phyloP scores from a whole-genome alignment of 495 filamentous ascomycete species.

The Friedmanniomyces simplex region DNA sequence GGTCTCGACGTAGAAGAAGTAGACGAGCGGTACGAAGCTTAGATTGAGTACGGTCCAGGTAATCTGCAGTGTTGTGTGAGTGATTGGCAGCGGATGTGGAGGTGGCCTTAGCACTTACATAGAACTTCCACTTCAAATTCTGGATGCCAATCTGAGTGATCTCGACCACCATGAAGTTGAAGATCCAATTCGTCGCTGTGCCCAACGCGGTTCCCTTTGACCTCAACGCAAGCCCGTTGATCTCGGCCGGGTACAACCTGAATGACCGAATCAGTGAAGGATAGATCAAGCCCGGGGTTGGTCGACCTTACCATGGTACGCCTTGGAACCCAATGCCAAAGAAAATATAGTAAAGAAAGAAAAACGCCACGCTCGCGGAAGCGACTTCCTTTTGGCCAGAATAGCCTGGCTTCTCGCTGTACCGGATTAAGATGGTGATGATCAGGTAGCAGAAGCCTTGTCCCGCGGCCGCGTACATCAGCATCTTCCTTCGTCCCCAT shows the following conservation, averaged over 20 bases:
- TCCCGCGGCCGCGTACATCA: constrained; percentile 41
- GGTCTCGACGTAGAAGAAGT: constrained; percentile 56
- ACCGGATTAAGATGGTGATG: constrained; percentile 45
- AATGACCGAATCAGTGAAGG: background rate
- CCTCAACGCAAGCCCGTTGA: constrained; percentile 45
- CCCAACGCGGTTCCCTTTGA: constrained; percentile 46
- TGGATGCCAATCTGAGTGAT: constrained; percentile 52
- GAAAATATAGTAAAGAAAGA: constrained; percentile 22
- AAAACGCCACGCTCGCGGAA: constrained; percentile 32
- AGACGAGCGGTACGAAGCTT: constrained; percentile 50
- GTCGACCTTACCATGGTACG: constrained; percentile 6
- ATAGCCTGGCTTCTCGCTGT: constrained; percentile 29
- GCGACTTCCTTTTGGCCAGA: constrained; percentile 23
- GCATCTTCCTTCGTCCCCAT: constrained; percentile 42
- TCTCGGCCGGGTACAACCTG: constrained; percentile 52
- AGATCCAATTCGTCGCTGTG: constrained; percentile 53
- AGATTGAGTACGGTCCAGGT: constrained; percentile 53
- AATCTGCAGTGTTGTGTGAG: constrained; percentile 19
- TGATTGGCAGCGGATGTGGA: background rate
- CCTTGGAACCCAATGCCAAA: constrained; percentile 6
- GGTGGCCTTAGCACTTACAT: constrained; percentile 22
- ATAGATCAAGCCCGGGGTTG: background rate
- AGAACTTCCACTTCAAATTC: constrained; percentile 52
- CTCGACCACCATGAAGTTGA: constrained; percentile 50
- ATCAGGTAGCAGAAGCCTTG: constrained; percentile 45